Evolutionary conservation across 73 alveolate genomes (phyloP), one percentile per base, ranked within the genome.

Genomic region (Paramecium biaurelia): DNA sequence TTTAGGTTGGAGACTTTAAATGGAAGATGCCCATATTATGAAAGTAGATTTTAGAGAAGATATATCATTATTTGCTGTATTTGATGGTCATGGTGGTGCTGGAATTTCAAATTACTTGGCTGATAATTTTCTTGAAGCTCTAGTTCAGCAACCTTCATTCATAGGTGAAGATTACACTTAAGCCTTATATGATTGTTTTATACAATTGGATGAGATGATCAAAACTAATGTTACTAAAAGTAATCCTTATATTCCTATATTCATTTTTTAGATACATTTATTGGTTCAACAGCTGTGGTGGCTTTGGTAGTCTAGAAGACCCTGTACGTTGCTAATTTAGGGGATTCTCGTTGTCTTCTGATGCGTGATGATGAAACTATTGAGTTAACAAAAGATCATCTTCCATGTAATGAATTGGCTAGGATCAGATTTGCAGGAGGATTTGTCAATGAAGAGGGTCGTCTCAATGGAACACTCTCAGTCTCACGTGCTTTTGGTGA

Each of bases 401-500:
- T 53, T 70, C 95, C 95, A 5, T 38, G 59, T 53, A 42, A 53
- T 32, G 95, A 90, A 85, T 30, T 42, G 45, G 89, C 70, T 32
- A 90, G 95, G 23, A 90, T 90, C 38, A n/a, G 63, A 14, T 35
- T 85, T n/a, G 93, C 85, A 26, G 95, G 95, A 20, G 95, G 95
- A 34, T 58, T 32, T 20, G 86, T 90, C 7, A 76, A 90, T 74
- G 93, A 85, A 24, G 35, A 85, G 10, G 96, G 95, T 15, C 93
- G 99, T 85, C 93, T 96, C 34, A 93, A 94, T 63, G 98, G 98
- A 59, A 34, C 59, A 5, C 92, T 96, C 45, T 85, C 93, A 74
- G 89, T 96, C 57, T 93, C 97, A 32, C 95, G 99, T 85, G 96
- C 96, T 43, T 45, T 94, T 38, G 99, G 99, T 0, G 99, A 96